Evolutionary conservation across 2,329 filamentous ascomycete species (phyloP).

Genomic region (Cladophialophora yegresii): DNA sequence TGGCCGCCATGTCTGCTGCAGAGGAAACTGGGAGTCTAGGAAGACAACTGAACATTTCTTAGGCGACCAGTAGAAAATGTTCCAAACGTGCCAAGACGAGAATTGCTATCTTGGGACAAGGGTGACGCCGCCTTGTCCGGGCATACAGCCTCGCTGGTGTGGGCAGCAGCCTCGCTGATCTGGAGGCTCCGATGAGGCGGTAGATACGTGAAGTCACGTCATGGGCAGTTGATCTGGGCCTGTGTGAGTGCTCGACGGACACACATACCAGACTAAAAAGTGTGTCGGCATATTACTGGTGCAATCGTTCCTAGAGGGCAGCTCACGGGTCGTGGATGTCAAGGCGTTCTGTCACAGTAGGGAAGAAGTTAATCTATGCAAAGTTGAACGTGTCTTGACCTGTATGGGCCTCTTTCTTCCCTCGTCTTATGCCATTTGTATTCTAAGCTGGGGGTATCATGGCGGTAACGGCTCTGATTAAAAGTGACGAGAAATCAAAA

Average conservation of each 20-base stretch:
- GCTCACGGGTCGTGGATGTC: not conserved
- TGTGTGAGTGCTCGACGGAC: too few species aligned
- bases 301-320: not conserved
- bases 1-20: slow-evolving; percentile 33
- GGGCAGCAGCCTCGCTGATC: not conserved
- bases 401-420: not conserved
- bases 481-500: not conserved
- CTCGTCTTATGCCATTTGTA: not conserved
- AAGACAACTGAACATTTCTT: slow-evolving; percentile 4
- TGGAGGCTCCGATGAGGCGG: too few species aligned
- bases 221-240: too few species aligned
- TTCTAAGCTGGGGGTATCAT: slow-evolving; percentile 19
- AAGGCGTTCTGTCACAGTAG: not conserved
- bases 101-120: not conserved
- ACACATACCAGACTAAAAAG: not conserved
- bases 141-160: not conserved
- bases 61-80: not conserved
- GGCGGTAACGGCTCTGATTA: not conserved
- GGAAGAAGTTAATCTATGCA: not conserved
- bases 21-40: not conserved
- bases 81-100: not conserved
- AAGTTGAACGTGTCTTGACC: not conserved
- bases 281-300: not conserved
- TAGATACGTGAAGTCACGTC: not conserved
- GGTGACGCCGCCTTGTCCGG: not conserved